Evolutionary conservation across 192 early-diverging fungal species (phyloP).

Genomic region (Kickxella alabastrina): DNA sequence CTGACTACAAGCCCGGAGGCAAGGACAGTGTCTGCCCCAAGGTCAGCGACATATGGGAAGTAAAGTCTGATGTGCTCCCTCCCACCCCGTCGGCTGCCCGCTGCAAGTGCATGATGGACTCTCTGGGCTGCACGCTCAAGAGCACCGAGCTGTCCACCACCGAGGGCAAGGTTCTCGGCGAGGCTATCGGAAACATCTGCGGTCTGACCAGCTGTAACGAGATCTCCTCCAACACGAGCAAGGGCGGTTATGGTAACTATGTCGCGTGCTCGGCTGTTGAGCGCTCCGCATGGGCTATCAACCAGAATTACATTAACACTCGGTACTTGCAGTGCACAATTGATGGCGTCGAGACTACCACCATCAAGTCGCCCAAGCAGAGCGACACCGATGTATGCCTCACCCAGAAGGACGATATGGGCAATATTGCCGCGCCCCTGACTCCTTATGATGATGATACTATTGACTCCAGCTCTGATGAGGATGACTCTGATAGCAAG

Average conservation of each 20-base stretch:
- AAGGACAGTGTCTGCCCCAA: slow-evolving; percentile 55
- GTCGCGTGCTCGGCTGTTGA: slow-evolving; percentile 32
- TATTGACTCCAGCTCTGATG: background rate
- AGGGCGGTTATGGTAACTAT: slow-evolving; percentile 46
- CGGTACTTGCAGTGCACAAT: slow-evolving; percentile 32
- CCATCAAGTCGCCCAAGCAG: slow-evolving; percentile 32
- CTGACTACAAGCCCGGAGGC: slow-evolving; percentile 42
- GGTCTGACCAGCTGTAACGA: slow-evolving; percentile 37
- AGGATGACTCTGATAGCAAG: background rate
- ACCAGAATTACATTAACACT: slow-evolving; percentile 44
- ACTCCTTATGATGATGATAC: slow-evolving; percentile 4
- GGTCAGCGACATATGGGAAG: slow-evolving; percentile 52
- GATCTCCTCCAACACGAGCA: slow-evolving; percentile 32
- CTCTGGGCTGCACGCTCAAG: slow-evolving; percentile 53
- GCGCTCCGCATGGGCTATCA: slow-evolving; percentile 38
- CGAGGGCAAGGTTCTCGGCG: slow-evolving; percentile 34
- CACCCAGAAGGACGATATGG: slow-evolving; percentile 34
- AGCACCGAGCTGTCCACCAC: slow-evolving; percentile 18
- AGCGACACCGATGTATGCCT: slow-evolving; percentile 17
- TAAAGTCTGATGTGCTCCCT: slow-evolving; percentile 52
- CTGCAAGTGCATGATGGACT: slow-evolving; percentile 64
- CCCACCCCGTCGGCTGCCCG: slow-evolving; percentile 60
- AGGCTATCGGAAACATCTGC: slow-evolving; percentile 36
- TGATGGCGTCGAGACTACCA: slow-evolving; percentile 26
- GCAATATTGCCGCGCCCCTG: slow-evolving; percentile 13